Base-by-base conservation (phyloP, 495 filamentous ascomycete genomes). In the Daldinia childiae region DNA sequence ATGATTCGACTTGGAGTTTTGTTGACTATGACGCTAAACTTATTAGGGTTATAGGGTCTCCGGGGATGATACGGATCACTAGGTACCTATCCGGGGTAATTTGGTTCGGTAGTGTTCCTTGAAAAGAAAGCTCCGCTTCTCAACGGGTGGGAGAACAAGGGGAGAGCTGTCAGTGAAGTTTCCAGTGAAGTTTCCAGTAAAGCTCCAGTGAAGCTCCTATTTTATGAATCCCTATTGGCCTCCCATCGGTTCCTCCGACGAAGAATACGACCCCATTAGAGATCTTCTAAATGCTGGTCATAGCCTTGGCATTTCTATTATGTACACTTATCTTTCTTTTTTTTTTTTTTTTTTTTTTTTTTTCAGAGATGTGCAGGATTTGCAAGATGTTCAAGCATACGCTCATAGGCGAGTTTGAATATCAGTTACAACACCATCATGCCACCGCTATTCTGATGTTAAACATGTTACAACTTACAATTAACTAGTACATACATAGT, bases 1-100 rank as follows among this genome's bases (percentile, higher is more conserved):
- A 21, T 67, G 60, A 72, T 64, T 72, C 58, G 70, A 30, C 56
- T n/a, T 66, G 70, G 57, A 69, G 61, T 65, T 73, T 73, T 73
- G 70, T 73, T 73, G 70, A 36, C 61, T 36, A 34, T 3, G 3
- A 3, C 15, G 58, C 70, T 73, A 69, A 55, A 29, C 70, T 41
- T 0, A 1, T 65, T 68, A 30, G 5, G 62, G 60, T 7, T 64
- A 43, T 32, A 59, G 0, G 38, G 8, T 39, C 27, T 19, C 29
- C 64, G 70, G 50, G 65, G 56, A 58, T 62, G 61, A 45, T 55
- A 65, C 62, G 66, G 65, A 62, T 72, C 60, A 36, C 26, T 36
- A 36, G 34, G 34, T 36, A 36, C 34, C 34, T 60, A 43, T 72
- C 64, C 59, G 69, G 69, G 64, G 64, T 72, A 72, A 50, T 34